Evolutionary conservation across 345 rosid species (phyloP).

Genomic region (Rubroshorea leprosula): DNA sequence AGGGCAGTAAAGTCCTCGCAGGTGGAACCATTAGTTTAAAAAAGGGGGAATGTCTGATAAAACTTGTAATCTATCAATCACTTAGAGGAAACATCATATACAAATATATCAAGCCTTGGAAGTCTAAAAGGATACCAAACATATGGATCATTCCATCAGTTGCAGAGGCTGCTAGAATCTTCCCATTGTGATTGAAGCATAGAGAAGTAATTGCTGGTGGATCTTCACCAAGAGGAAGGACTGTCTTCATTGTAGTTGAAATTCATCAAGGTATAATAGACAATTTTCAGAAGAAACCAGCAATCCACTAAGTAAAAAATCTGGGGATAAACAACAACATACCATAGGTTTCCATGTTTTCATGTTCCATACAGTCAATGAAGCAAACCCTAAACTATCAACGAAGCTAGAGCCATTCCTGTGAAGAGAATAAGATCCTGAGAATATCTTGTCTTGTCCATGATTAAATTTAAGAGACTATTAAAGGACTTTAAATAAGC

Average conservation of each 20-base stretch:
- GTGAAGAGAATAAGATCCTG: conserved; percentile 17
- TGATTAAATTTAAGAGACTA: neutral
- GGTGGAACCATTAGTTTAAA: neutral
- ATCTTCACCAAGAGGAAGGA: conserved; percentile 79
- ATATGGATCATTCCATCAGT: conserved; percentile 83
- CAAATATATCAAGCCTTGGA: neutral
- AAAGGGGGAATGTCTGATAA: neutral
- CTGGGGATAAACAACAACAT: conserved; percentile 27
- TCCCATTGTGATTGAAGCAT: conserved; percentile 76
- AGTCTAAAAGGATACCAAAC: conserved; percentile 72
- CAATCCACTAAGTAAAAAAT: conserved; percentile 6
- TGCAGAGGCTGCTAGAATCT: conserved; percentile 73
- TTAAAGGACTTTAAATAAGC: no score
- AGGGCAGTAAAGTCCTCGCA: neutral
- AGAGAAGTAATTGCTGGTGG: conserved; percentile 72
- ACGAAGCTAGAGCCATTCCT: conserved; percentile 40
- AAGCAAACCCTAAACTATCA: conserved; percentile 51
- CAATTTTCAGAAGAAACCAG: conserved; percentile 12
- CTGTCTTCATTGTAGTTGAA: conserved; percentile 54
- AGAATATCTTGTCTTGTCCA: conserved; percentile 1
- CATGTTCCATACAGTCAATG: conserved; percentile 76
- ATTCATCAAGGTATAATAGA: conserved; percentile 22
- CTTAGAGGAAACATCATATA: neutral
- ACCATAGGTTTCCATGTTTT: conserved; percentile 74
- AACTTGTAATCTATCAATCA: neutral